Base-by-base conservation (phyloP, 768 basidiomycete genomes). In the Boletus bicolor region DNA sequence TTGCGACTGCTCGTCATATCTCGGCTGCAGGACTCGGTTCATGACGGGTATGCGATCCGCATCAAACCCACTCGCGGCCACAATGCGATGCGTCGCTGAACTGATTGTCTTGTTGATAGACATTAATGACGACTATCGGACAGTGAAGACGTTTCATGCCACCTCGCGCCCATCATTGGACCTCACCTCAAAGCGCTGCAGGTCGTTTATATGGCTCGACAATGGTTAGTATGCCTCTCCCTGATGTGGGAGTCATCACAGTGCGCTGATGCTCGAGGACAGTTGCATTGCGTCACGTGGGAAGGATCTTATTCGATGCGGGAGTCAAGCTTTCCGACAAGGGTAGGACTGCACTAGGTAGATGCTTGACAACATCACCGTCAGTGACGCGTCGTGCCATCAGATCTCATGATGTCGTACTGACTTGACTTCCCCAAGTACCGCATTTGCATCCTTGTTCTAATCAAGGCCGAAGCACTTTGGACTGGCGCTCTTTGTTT, bases 81-180 rank as follows among this genome's bases (percentile, higher is more conserved):
- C 9, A 24, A 7, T 37, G 3, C 49, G 26, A 7, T 7, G 19
- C 7, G 15, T 45, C 11, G 32, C 51, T 37, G 9, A 49, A 44
- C 36, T 60, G 57, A 44, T 39, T 9, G 15, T 10, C 10, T 49
- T 30, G 38, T 55, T 24, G 6, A 0, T 59, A 92, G 93, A 90
- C 38, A 75, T 84, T 5, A 79, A 85, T 49, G 84, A 86, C 49
- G 78, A 77, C 30, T 86, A 87, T 15, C 86, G 82, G 57, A 85
- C 87, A 0, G 82, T 91, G 19, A 86, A 89, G 57, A 79, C 86
- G 0, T 96, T 91, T 68, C 97, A 93, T 69, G 79, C 87, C 0
- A 81, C 86, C 0, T 86, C 89, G 2, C 75, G 98, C 30, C 77
- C 81, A 1, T 74, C 8, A 79, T 91, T 11, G 91, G 91, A 1